Percentiles rank a stretch among this genome's conserved stretches.
Conservation (phyloP, 1,284 basidiomycete species). For the Boletus smithii region DNA sequence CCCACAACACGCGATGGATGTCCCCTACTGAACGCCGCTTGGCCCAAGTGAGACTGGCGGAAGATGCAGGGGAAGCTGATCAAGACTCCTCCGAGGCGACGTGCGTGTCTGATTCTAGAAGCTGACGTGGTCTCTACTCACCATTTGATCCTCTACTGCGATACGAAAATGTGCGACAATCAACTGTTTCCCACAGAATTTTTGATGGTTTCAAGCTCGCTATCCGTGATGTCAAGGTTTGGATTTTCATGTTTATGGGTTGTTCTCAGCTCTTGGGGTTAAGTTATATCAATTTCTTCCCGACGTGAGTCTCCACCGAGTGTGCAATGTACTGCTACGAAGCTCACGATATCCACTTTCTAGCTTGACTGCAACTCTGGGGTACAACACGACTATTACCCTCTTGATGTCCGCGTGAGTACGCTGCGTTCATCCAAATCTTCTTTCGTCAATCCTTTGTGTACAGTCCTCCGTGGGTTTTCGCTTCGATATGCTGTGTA, state of each 20-base stretch:
- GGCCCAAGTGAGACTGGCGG: slow-evolving; percentile 69
- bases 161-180: neutral
- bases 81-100: slow-evolving; percentile 52
- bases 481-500: slow-evolving; percentile 52
- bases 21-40: slow-evolving; percentile 54
- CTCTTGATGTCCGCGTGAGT: slow-evolving; percentile 62
- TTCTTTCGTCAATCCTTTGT: neutral
- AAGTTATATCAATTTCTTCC: slow-evolving; percentile 74
- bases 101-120: slow-evolving; percentile 36
- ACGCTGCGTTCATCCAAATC: slow-evolving; percentile 5
- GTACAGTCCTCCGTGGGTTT: slow-evolving; percentile 62
- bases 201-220: slow-evolving; percentile 55
- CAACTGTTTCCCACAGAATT: slow-evolving; percentile 35
- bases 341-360: too few species aligned
- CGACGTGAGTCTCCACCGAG: slow-evolving; percentile 46
- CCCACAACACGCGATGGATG: slow-evolving; percentile 67
- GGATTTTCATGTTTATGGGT: slow-evolving; percentile 54
- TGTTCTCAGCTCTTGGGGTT: slow-evolving; percentile 55
- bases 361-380: slow-evolving; percentile 63
- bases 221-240: slow-evolving; percentile 59
- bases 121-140: neutral
- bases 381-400: slow-evolving; percentile 57
- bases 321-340: neutral
- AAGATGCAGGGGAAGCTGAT: slow-evolving; percentile 71
- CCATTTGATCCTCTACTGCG: too few species aligned